Conservation (phyloP, 352 stramenopile species). For the Phytopythium oedochilum region DNA sequence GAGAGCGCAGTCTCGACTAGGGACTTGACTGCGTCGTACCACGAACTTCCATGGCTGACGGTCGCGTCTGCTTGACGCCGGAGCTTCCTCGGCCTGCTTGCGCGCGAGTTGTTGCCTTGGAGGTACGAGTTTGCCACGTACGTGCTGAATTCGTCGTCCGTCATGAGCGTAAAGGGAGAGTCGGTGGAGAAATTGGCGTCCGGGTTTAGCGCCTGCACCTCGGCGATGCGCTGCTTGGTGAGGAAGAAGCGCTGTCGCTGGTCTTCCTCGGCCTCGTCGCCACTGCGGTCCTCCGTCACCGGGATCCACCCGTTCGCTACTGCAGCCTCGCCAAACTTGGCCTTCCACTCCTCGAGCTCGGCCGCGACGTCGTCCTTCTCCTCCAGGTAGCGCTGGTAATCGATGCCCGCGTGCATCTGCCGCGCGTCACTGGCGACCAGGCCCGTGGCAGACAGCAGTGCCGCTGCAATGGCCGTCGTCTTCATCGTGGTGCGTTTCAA, state of each 20-base stretch:
- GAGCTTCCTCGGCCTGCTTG: not conserved
- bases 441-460: slow-evolving; percentile 1
- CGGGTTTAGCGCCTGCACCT: slow-evolving; percentile 29
- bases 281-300: slow-evolving; percentile 26
- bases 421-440: slow-evolving; percentile 5
- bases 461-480: slow-evolving; percentile 1
- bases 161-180: slow-evolving; percentile 50
- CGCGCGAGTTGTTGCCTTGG: slow-evolving; percentile 1
- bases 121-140: slow-evolving; percentile 36
- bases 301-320: slow-evolving; percentile 30
- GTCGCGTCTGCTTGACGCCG: slow-evolving; percentile 2
- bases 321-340: slow-evolving; percentile 18
- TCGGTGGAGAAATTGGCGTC: slow-evolving; percentile 36
- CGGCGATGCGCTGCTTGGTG: slow-evolving; percentile 31
- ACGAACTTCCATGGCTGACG: too few species aligned
- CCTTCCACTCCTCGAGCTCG: slow-evolving; percentile 34
- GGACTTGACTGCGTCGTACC: slow-evolving; percentile 14
- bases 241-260: slow-evolving; percentile 40
- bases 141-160: slow-evolving; percentile 39
- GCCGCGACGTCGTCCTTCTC: slow-evolving; percentile 26
- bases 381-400: slow-evolving; percentile 41
- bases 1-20: slow-evolving; percentile 16
- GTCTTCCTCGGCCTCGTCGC: slow-evolving; percentile 30
- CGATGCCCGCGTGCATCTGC: slow-evolving; percentile 42
- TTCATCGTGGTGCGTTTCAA: not conserved